Evolutionary conservation across 225 moss, liverwort and hornwort genomes (phyloP), one percentile per base, ranked within the genome.

Genomic region (Neckera pumila): DNA sequence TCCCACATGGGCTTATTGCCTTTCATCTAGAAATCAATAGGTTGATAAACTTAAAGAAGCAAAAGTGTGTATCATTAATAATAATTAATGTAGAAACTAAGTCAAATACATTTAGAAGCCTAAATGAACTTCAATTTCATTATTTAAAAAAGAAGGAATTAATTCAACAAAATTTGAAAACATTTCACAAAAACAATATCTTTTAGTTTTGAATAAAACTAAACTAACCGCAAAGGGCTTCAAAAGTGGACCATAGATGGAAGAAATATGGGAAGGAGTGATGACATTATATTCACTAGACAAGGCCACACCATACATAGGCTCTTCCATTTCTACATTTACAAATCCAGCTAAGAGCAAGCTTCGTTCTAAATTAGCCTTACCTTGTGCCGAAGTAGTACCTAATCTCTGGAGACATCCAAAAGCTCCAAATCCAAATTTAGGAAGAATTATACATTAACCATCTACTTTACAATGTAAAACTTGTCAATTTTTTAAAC

Each of bases 1-100:
- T 95, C 93, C 95, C 95, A 97, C 13, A 70, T 84, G 4, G 97
- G 96, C 88, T 96, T 98, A 20, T 91, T 92, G 10, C 88, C 94
- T 88, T 93, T 93, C 31, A 96, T 76, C 96, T 96, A n/a, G 33
- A 90, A 59, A 75, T 14, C 11, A 73, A 30, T 3, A 74, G 9
- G 34, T 25, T 78, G 10, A 38, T 57, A 28, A 77, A 30, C 3
- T 51, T 25, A 57, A 61, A 36, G 28, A 30, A 5, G 21, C 10
- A 73, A 61, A 51, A 23, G 4, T 66, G 1, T 11, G 4, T 69
- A 0, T 70, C 13, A 56, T 67, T 40, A 23, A 67, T 56, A 33
- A 34, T 36, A 25, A 69, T 21, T 25, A 40, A 21, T 38, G 11
- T 11, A 51, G 3, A 61, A 34, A 81, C 2, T 30, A 30, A 33